These are phyloP conservation scores for Diaporthe capsici DNA, from an alignment of 2,329 filamentous ascomycete genomes.

Conservation along the genomic window DNA sequence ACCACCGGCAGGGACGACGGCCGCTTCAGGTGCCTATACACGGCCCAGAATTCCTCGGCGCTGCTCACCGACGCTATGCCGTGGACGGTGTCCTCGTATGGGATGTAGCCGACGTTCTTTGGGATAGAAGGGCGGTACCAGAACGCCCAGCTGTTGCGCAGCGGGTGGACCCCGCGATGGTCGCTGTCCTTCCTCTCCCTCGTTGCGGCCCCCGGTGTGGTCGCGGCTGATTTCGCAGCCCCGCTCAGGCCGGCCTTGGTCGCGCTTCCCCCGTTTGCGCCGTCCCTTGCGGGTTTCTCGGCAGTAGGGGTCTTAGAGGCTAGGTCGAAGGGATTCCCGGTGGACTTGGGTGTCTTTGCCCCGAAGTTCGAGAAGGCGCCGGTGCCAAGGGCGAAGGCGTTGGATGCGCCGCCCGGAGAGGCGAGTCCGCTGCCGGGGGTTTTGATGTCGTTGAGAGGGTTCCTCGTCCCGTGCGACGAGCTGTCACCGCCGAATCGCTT, in stretches of 20 bases:
- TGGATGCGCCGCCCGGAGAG: conserved; percentile 83
- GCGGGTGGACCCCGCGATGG: conserved; percentile 62
- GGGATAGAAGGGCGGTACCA: conserved; percentile 98
- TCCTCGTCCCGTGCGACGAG: conserved; percentile 81
- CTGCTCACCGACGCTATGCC: conserved; percentile 86
- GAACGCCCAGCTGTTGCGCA: conserved; percentile 93
- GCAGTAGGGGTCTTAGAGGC: conserved; percentile 71
- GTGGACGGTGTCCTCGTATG: conserved; percentile 97
- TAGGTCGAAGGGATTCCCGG: conserved; percentile 84
- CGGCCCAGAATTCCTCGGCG: conserved; percentile 90
- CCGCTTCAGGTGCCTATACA: conserved; percentile 90
- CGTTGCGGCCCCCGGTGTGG: conserved; percentile 56
- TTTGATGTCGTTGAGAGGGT: conserved; percentile 83
- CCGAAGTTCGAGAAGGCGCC: conserved; percentile 98
- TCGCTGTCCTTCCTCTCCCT: conserved; percentile 39
- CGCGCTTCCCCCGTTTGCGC: conserved; percentile 49
- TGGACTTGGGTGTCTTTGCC: conserved; percentile 88
- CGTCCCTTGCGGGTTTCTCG: conserved; percentile 74
- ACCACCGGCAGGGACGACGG: conserved; percentile 91
- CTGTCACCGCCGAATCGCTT: conserved; percentile 83
- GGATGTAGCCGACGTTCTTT: conserved; percentile 87
- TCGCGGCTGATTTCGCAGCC: conserved; percentile 52
- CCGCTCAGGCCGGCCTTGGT: conserved; percentile 65
- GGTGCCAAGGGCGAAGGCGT: conserved; percentile 92
- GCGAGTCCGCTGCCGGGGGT: conserved; percentile 78